A percentile compares a stretch with the other conserved stretches of the same genome.
Evolutionary conservation across 257 asterid species (phyloP).

Genomic region (Primulina eburnea): DNA sequence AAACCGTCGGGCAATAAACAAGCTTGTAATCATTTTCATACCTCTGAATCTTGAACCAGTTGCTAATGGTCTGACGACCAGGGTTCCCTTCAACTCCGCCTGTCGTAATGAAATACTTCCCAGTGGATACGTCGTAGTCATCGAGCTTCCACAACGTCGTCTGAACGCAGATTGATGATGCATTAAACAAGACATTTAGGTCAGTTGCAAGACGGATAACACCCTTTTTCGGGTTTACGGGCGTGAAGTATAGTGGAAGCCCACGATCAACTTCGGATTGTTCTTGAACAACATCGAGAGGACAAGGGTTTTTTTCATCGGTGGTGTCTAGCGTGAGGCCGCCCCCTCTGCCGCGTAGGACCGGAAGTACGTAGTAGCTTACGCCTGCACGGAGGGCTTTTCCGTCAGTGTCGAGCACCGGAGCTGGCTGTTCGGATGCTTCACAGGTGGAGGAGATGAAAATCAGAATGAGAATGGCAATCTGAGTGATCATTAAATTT

Average conservation of each 20-base stretch:
- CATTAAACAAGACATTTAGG: constrained; percentile 42
- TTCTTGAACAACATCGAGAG: constrained; percentile 50
- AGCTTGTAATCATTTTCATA: constrained; percentile 41
- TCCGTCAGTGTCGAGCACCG: constrained; percentile 42
- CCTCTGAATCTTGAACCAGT: constrained; percentile 57
- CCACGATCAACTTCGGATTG: constrained; percentile 33
- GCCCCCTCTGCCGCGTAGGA: constrained; percentile 57
- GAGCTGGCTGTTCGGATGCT: constrained; percentile 28
- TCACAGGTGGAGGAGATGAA: constrained; percentile 14
- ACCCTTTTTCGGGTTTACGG: constrained; percentile 33
- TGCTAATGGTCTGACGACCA: constrained; percentile 40
- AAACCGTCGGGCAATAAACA: constrained; percentile 47
- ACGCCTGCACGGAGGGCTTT: constrained; percentile 30
- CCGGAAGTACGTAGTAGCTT: constrained; percentile 48
- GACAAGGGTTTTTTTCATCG: constrained; percentile 33
- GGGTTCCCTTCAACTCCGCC: constrained; percentile 61
- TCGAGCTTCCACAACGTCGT: constrained; percentile 43
- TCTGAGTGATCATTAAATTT: too few species aligned
- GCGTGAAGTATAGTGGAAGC: constrained; percentile 41
- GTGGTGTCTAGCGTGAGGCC: constrained; percentile 45
- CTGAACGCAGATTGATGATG: constrained; percentile 36
- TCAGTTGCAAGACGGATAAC: constrained; percentile 39
- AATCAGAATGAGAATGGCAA: constrained; percentile 22
- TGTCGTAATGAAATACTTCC: constrained; percentile 27
- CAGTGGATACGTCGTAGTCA: constrained; percentile 22